These are phyloP conservation scores for Chytridiales sp. DNA, from an alignment of 371 early-diverging fungal species.

Conservation along the genomic window DNA sequence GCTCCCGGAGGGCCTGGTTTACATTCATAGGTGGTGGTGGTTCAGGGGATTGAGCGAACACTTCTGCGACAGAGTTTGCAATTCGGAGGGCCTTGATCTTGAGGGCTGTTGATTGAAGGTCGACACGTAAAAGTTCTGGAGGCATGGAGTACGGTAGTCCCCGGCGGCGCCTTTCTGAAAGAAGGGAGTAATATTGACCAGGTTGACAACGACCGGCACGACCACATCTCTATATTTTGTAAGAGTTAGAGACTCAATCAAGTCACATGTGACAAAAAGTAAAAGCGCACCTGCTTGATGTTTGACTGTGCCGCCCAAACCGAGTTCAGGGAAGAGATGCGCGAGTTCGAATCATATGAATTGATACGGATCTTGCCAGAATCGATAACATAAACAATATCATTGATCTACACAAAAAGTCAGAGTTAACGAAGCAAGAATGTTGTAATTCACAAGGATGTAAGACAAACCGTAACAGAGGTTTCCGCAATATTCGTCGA, in stretches of 20 bases:
- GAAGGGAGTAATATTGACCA: constrained; percentile 51
- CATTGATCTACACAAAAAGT: constrained; percentile 39
- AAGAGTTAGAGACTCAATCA: constrained; percentile 24
- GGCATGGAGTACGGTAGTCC: constrained; percentile 34
- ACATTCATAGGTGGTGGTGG: constrained; percentile 36
- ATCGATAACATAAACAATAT: constrained; percentile 59
- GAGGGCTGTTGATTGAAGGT: constrained; percentile 45
- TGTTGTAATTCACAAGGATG: neutral
- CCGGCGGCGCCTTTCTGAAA: constrained; percentile 38
- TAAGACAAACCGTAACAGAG: constrained; percentile 44
- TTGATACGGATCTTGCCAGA: constrained; percentile 45
- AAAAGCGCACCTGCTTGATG: constrained; percentile 28
- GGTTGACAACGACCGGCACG: constrained; percentile 54
- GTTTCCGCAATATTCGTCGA: constrained; percentile 94
- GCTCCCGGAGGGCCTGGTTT: constrained; percentile 23
- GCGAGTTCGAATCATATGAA: constrained; percentile 31
- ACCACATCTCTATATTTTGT: constrained; percentile 49
- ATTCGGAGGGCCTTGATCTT: constrained; percentile 43
- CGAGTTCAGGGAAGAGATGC: constrained; percentile 29
- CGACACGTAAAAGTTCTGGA: constrained; percentile 54
- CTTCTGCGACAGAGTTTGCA: constrained; percentile 25
- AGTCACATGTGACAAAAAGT: neutral
- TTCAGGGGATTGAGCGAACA: constrained; percentile 44
- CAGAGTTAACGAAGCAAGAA: neutral
- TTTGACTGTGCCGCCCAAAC: constrained; percentile 43